A percentile compares a stretch with the other conserved stretches of the same genome.
Evolutionary conservation across 306 rosid genomes (phyloP).

Genomic region (Argentina anserina): DNA sequence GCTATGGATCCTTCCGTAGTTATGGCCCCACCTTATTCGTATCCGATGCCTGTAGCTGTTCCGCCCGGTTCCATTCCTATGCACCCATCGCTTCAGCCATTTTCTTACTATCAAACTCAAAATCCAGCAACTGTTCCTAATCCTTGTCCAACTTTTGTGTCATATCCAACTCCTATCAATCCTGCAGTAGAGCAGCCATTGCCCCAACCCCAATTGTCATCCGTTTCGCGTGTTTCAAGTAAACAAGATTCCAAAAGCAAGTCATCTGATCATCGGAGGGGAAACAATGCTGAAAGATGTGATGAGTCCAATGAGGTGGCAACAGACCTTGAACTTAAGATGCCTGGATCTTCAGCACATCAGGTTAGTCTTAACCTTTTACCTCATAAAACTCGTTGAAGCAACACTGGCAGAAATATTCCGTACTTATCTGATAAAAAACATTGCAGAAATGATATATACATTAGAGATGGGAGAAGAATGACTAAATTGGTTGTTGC

Average conservation of each 20-base stretch:
- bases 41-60: slow-evolving; percentile 63
- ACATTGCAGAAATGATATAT: neutral
- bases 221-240: slow-evolving; percentile 44
- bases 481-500: slow-evolving; percentile 17
- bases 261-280: slow-evolving; percentile 46
- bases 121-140: slow-evolving; percentile 54
- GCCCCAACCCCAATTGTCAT: slow-evolving; percentile 39
- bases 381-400: slow-evolving; percentile 17
- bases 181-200: slow-evolving; percentile 45
- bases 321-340: slow-evolving; percentile 89
- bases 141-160: slow-evolving; percentile 62
- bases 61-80: slow-evolving; percentile 72
- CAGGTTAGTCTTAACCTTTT: slow-evolving; percentile 44
- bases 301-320: slow-evolving; percentile 67
- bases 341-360: slow-evolving; percentile 83
- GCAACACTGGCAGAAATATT: slow-evolving; percentile 1
- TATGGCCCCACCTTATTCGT: slow-evolving; percentile 68
- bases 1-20: slow-evolving; percentile 68
- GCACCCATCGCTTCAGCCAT: slow-evolving; percentile 71
- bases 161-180: slow-evolving; percentile 54
- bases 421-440: neutral
- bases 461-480: slow-evolving; percentile 10
- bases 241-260: slow-evolving; percentile 55
- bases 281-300: slow-evolving; percentile 46
- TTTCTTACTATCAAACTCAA: slow-evolving; percentile 67